These are phyloP conservation scores for Hypoxylon sp. DNA, from an alignment of 2,329 filamentous ascomycete species.

Conservation along the genomic window DNA sequence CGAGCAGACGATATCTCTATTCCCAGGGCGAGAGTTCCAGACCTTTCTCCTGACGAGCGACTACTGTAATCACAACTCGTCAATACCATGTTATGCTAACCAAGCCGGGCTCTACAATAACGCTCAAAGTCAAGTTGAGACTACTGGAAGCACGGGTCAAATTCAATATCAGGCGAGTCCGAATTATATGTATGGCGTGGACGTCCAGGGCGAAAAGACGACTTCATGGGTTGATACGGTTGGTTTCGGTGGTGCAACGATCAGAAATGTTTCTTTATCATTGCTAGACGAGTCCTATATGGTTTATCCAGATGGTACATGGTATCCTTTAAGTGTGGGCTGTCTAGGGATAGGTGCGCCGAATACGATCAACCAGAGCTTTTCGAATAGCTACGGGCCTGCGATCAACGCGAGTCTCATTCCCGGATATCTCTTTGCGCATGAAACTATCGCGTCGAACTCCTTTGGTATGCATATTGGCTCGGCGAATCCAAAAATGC, in stretches of 20 bases:
- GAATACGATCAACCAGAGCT: constrained; percentile 46
- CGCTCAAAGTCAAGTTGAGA: constrained; percentile 43
- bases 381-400: constrained; percentile 34
- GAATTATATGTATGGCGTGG: constrained; percentile 47
- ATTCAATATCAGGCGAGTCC: constrained; percentile 42
- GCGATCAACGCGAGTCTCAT: constrained; percentile 50
- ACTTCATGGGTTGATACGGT: constrained; percentile 48
- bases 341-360: constrained; percentile 50
- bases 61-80: constrained; percentile 47
- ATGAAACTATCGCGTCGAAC: constrained; percentile 51
- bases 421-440: constrained; percentile 46
- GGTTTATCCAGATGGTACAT: constrained; percentile 47
- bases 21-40: constrained; percentile 48
- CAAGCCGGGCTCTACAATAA: constrained; percentile 48
- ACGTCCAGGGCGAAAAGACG: constrained; percentile 39
- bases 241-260: constrained; percentile 36
- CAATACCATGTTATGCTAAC: constrained; percentile 43
- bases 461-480: constrained; percentile 59
- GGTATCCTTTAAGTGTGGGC: constrained; percentile 50
- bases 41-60: constrained; percentile 47
- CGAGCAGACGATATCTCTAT: constrained; percentile 46
- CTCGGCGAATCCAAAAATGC: constrained; percentile 49
- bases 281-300: constrained; percentile 46
- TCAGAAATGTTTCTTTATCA: constrained; percentile 47
- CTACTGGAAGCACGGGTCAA: constrained; percentile 42